Evolutionary conservation across 2,329 filamentous ascomycete species (phyloP).

Genomic region (Penicillium sp.): DNA sequence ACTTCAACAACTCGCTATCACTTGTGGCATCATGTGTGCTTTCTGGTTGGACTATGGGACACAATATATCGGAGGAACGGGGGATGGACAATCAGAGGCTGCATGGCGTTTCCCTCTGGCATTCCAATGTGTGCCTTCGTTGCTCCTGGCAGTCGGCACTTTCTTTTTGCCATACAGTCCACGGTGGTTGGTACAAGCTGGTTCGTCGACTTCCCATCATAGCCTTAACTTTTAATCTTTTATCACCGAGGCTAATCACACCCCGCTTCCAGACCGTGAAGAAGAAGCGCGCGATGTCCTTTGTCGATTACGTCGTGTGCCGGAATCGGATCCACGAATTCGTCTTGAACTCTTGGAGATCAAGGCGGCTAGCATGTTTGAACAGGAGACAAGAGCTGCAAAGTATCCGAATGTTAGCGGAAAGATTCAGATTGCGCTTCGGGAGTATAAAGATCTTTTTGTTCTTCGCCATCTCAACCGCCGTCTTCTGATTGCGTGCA

Average conservation of each 20-base stretch:
- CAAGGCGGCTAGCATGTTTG: slow-evolving; percentile 70
- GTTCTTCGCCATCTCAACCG: slow-evolving; percentile 38
- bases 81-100: slow-evolving; percentile 59
- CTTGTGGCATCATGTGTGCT: slow-evolving; percentile 38
- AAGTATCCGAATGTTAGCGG: slow-evolving; percentile 64
- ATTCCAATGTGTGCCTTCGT: slow-evolving; percentile 66
- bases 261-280: slow-evolving; percentile 49
- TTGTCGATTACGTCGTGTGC: slow-evolving; percentile 61
- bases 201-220: slow-evolving; percentile 6
- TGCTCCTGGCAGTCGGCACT: slow-evolving; percentile 67
- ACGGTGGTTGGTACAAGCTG: slow-evolving; percentile 68
- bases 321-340: slow-evolving; percentile 66
- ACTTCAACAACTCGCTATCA: slow-evolving; percentile 39
- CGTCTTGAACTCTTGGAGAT: slow-evolving; percentile 74
- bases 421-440: slow-evolving; percentile 12
- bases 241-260: not conserved
- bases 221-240: not conserved
- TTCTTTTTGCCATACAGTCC: slow-evolving; percentile 69
- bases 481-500: slow-evolving; percentile 45
- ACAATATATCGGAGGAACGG: slow-evolving; percentile 64
- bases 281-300: slow-evolving; percentile 63
- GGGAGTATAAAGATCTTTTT: slow-evolving; percentile 23
- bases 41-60: slow-evolving; percentile 40
- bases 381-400: slow-evolving; percentile 65
- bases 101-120: slow-evolving; percentile 72